phyloP scores from a whole-genome alignment of 192 early-diverging fungal species.

The Gonapodya sp. region DNA sequence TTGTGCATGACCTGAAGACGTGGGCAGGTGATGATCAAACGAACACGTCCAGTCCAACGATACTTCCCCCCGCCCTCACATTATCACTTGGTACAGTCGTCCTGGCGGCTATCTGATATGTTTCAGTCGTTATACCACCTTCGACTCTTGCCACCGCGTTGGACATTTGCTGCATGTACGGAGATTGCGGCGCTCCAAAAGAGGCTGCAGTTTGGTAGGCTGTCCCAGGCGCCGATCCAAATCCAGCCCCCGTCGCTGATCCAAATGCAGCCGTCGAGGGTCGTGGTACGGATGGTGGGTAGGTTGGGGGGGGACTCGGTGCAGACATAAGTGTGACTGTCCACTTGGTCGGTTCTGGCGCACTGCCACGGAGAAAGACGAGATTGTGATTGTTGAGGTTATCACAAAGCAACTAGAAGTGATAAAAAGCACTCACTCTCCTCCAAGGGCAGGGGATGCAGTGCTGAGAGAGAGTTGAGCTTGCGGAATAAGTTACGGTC shows the following conservation, averaged over 20 bases:
- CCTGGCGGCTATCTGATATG: neutral
- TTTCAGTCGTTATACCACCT: neutral
- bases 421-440: neutral
- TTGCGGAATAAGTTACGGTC: neutral
- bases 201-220: neutral
- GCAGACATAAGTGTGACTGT: neutral
- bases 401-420: neutral
- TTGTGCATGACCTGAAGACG: neutral
- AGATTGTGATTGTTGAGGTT: neutral
- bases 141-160: neutral
- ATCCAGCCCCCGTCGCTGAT: neutral
- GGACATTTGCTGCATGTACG: neutral
- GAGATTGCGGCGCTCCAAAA: neutral
- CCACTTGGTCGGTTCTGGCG: neutral
- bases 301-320: neutral
- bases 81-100: neutral
- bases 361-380: neutral
- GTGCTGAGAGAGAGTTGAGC: neutral
- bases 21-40: neutral
- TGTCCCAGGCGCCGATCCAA: neutral
- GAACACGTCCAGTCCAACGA: neutral
- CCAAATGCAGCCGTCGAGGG: neutral
- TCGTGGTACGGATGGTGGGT: neutral
- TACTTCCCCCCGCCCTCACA: neutral
- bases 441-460: neutral